Percentiles rank a stretch among this genome's conserved stretches.
Conservation (phyloP, 768 basidiomycete genomes). For the Coprinopsis marcescibilis region DNA sequence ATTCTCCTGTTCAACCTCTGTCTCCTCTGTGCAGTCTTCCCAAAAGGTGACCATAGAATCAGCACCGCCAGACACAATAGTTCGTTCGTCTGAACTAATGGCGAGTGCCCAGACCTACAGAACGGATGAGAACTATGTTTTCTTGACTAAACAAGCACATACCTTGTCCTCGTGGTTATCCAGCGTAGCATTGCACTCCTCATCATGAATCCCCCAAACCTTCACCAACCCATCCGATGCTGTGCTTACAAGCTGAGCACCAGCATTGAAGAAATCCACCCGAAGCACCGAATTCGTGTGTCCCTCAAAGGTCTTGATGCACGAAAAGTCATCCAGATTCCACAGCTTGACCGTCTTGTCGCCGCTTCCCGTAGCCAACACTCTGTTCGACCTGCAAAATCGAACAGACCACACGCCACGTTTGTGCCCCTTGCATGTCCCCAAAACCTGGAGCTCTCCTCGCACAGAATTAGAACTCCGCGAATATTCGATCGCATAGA, state of each 20-base stretch:
- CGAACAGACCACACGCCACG: slow-evolving; percentile 93
- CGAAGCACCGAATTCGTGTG: slow-evolving; percentile 95
- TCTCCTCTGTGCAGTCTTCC: slow-evolving; percentile 89
- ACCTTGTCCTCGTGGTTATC: slow-evolving; percentile 99
- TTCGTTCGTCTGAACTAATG: slow-evolving; percentile 72
- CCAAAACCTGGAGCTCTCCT: slow-evolving; percentile 71
- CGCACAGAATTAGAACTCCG: slow-evolving; percentile 36
- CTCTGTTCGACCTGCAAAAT: slow-evolving; percentile 77
- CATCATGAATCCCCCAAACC: slow-evolving; percentile 87
- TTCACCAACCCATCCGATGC: slow-evolving; percentile 96
- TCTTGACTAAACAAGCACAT: slow-evolving; percentile 16
- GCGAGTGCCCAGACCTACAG: slow-evolving; percentile 95
- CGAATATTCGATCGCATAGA: slow-evolving; percentile 70
- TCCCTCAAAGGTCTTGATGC: slow-evolving; percentile 95
- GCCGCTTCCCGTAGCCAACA: slow-evolving; percentile 90
- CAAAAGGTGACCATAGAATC: slow-evolving; percentile 96
- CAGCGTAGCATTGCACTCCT: slow-evolving; percentile 81
- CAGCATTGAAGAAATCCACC: slow-evolving; percentile 83
- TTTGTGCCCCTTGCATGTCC: slow-evolving; percentile 93
- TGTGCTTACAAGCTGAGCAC: slow-evolving; percentile 81
- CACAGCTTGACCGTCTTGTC: slow-evolving; percentile 94
- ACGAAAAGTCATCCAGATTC: slow-evolving; percentile 90
- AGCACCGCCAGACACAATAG: slow-evolving; percentile 89
- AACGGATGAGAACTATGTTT: background rate
- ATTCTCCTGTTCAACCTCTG: slow-evolving; percentile 67